Evolutionary conservation across 2,329 filamentous ascomycete genomes (phyloP), one percentile per base, ranked within the genome.

Genomic region (Colletotrichum aenigma): DNA sequence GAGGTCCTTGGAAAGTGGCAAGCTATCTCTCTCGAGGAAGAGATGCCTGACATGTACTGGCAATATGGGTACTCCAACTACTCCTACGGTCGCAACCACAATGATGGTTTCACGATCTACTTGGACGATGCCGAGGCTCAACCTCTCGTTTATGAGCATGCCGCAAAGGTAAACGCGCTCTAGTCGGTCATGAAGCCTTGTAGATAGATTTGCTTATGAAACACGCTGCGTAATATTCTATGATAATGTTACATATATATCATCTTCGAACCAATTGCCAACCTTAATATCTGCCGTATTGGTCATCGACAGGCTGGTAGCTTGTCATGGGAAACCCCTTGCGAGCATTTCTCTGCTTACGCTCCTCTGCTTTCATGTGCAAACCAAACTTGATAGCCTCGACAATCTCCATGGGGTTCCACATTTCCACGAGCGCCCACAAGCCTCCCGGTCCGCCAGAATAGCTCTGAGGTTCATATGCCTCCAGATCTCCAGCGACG

Each of bases 101-200:
- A 91, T 58, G 89, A 91, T 69, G 89, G 89, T 0, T 91, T 91
- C 79, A 91, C 89, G 2, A 90, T 91, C 65, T 91, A 85, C 77
- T 77, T 91, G 34, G 89, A 91, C 30, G 86, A 88, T 15, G 83
- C 85, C 4, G 85, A 90, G 80, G 88, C 87, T 1, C 79, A 86
- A 78, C 76, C 81, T 13, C 77, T 89, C 61, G 83, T 89, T 0
- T 87, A 87, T 74, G 81, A 86, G 68, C 87, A 89, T 66, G 87
- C 86, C 3, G 83, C 82, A 75, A 82, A 80, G 10, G 82, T 88
- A 56, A 84, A 87, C 15, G 81, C 74, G 16, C 43, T 73, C 3
- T 75, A 65, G 9, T 30, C 6, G 6, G 58, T 21, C 34, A 43
- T 16, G 8, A 21, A 21, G 6, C n/a, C 43, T 21, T 34, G n/a